Evolutionary conservation across 352 stramenopile species (phyloP).

Genomic region (Phytophthora parvispora): DNA sequence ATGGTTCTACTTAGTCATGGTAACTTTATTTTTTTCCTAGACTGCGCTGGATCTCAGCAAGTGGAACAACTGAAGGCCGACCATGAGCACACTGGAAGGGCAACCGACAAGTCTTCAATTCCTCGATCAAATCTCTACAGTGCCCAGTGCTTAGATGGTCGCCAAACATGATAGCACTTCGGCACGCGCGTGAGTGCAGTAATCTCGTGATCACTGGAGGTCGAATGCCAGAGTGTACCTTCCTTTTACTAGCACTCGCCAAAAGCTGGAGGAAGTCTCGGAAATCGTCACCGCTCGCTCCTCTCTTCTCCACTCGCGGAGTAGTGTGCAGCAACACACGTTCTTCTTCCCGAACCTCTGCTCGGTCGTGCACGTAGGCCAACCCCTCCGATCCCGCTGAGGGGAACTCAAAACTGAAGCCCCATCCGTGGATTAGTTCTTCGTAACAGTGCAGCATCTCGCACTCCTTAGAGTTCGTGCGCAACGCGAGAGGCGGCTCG

Average conservation of each 20-base stretch:
- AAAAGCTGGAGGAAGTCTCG: conserved; percentile 88
- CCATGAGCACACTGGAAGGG: conserved; percentile 95
- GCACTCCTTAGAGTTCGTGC: conserved; percentile 67
- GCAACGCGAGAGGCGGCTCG: conserved; percentile 56
- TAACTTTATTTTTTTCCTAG: background rate
- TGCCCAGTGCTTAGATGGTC: conserved; percentile 79
- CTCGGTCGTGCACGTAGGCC: background rate
- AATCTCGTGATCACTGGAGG: conserved; percentile 86
- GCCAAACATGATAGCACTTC: conserved; percentile 95
- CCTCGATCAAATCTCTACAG: conserved; percentile 77
- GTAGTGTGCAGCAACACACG: conserved; percentile 47
- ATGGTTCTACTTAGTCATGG: too few relatives aligned
- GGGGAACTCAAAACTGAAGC: conserved; percentile 73
- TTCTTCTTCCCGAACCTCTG: conserved; percentile 3
- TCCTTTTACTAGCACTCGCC: conserved; percentile 24
- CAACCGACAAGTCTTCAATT: conserved; percentile 80
- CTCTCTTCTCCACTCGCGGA: conserved; percentile 79
- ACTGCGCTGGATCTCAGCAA: conserved; percentile 67
- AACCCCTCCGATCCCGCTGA: conserved; percentile 7
- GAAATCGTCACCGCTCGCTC: conserved; percentile 80
- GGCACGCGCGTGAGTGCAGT: conserved; percentile 90
- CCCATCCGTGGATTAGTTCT: conserved; percentile 79
- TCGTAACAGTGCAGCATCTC: conserved; percentile 51
- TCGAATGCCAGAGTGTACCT: conserved; percentile 41
- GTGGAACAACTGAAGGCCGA: conserved; percentile 89